Base-by-base conservation (phyloP, 352 stramenopile genomes). In the Pythium sp. region DNA sequence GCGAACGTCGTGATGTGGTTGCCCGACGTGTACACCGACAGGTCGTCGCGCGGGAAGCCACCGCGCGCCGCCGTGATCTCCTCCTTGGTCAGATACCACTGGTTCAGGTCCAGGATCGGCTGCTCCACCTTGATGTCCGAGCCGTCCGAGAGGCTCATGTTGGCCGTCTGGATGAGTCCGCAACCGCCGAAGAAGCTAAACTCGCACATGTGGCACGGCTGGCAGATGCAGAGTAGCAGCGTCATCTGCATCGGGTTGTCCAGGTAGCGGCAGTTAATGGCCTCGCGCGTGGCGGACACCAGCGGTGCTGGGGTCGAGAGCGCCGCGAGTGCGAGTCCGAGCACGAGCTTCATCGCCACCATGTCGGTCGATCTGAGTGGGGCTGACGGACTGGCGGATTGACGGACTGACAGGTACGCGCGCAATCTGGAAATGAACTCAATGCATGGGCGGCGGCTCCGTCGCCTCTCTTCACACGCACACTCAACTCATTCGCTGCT, bases 21-120 rank as follows among this genome's bases (percentile, higher is more conserved):
- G 47, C 72, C 72, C 5, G 65, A 71, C 1, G 82, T 75, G 64
- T 73, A 88, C 14, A 83, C 60, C 0, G 76, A 62, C 18, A 92
- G 70, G 41, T 78, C 75, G 2, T 74, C 51, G 14, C 86, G 77
- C 22, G 71, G 43, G 61, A 84, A 68, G 41, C 82, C 86, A 18
- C 72, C 70, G 46, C 86, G 79, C 6, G 80, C 72, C 0, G 51
- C 72, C 9, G 70, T 72, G 69, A 93, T 82, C 64, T 90, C 83
- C 12, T 79, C 72, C 14, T 82, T 68, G 0, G 79, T 89, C 0
- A 93, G 70, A 62, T 91, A 92, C 86, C 86, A 93, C 2, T 79
- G 68, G 4, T 65, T 66, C 9, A 79, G 69, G 9, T 82, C 72
- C 24, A 90, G 70, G 12, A 79, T 28, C 4, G 82, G 82, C 62